Evolutionary conservation across 768 basidiomycete species (phyloP), one percentile per base, ranked within the genome.

Genomic region (Neoboletus brunneissimus): DNA sequence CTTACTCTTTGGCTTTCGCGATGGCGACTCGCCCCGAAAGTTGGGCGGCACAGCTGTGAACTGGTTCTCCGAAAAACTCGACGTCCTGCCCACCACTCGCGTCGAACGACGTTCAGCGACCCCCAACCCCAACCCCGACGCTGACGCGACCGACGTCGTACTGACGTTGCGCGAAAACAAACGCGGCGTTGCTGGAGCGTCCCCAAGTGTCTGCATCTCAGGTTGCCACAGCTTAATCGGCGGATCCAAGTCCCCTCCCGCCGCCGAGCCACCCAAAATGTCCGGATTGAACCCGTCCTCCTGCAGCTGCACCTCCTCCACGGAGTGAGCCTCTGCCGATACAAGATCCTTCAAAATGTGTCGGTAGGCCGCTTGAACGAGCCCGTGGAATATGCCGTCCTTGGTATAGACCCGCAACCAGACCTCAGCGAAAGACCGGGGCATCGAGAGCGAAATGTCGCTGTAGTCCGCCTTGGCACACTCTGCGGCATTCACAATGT

Each of bases 351-450:
- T 62, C 4, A 80, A 51, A 4, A 82, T 71, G 8, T 72, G 64
- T 12, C 85, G 79, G 65, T 86, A 92, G 0, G 84, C 91, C 0
- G 78, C 79, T 64, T 91, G 89, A 4, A 92, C 77, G 11, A 89
- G 71, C 2, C 83, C 82, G 41, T 78, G 78, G 64, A 81, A 86
- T 32, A 61, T 60, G 1, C 57, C 64, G n/a, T 88, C 81, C 66
- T 86, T 84, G 44, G 89, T 87, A 64, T 83, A 93, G 5, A 91
- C 72, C 15, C 88, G 77, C 38, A 91, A 68, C 40, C 83, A 76
- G n/a, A 85, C 75, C 68, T 93, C 91, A 0, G 80, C 86, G 58
- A 89, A 90, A n/a, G 65, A 69, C 0, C 67, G 59, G 0, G 91
- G 91, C 74, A 84, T 82, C 22, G 89, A 67, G 25, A 78, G 78